These are phyloP conservation scores for Trypanosoma theileri DNA, from an alignment of 208 protist genomes.

Conservation along the genomic window DNA sequence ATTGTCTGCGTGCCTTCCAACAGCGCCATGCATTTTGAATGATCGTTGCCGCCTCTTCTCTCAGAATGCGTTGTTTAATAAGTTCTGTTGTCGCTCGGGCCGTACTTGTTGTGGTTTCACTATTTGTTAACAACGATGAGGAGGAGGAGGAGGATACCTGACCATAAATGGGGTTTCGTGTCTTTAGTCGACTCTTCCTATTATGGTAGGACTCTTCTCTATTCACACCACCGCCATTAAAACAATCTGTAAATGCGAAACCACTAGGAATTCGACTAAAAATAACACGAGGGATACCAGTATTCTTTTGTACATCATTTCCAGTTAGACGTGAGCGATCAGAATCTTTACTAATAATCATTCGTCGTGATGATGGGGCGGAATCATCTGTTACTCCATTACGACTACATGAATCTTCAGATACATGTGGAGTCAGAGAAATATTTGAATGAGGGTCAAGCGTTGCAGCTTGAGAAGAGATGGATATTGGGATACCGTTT, in stretches of 20 bases:
- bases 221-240: too few species aligned
- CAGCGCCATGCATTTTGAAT: slow-evolving; percentile 52
- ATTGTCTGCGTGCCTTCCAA: slow-evolving; percentile 22
- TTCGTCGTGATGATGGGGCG: too few species aligned
- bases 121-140: neutral
- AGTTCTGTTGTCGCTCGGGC: slow-evolving; percentile 7
- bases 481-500: neutral
- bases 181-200: too few species aligned
- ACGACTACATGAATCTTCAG: neutral
- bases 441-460: neutral
- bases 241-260: too few species aligned
- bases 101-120: neutral
- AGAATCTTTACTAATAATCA: too few species aligned
- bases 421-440: neutral
- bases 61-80: slow-evolving; percentile 34
- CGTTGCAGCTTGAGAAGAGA: neutral
- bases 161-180: too few species aligned
- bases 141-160: neutral
- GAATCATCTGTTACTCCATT: neutral
- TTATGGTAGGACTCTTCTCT: too few species aligned
- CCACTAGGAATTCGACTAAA: too few species aligned
- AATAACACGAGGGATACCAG: too few species aligned
- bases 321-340: too few species aligned
- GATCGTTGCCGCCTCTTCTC: slow-evolving; percentile 50
- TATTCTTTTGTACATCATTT: too few species aligned